Conservation (phyloP, 2,329 filamentous ascomycete species). For the Lasiodiplodia citricola region DNA sequence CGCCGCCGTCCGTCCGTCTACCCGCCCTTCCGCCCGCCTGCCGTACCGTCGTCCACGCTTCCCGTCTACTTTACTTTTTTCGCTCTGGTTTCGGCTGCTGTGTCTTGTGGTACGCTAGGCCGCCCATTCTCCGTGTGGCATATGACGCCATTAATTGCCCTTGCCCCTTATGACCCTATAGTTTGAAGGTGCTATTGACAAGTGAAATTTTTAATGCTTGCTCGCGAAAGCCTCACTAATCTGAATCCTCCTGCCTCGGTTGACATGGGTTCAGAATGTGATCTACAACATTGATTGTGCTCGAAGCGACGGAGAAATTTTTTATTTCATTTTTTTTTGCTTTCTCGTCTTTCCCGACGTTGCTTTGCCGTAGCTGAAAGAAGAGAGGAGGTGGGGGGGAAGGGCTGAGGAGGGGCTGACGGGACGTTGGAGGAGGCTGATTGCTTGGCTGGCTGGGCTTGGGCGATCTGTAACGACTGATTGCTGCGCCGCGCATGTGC, state of each 20-base stretch:
- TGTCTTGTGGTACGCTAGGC: slow-evolving; percentile 1
- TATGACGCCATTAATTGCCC: not conserved
- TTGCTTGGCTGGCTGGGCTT: not conserved
- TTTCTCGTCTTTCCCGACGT: too few relatives aligned
- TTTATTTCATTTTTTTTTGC: too few relatives aligned
- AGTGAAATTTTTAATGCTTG: not conserved
- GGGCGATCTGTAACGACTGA: not conserved
- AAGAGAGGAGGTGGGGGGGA: not conserved
- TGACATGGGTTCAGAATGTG: not conserved
- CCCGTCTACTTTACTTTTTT: not conserved
- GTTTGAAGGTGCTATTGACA: not conserved
- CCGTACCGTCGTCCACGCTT: not conserved
- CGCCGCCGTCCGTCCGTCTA: not conserved
- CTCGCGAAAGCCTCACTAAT: not conserved
- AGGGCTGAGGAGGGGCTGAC: not conserved
- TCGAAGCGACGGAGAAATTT: too few relatives aligned
- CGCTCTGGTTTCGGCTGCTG: not conserved
- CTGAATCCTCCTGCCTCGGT: not conserved
- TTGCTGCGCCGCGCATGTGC: not conserved
- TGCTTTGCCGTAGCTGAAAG: not conserved
- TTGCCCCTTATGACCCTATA: not conserved
- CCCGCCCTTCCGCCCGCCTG: not conserved
- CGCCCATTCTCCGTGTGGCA: not conserved
- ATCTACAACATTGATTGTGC: not conserved
- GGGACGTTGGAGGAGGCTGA: not conserved